Evolutionary conservation across 108 stramenopile species (phyloP).

Genomic region (Heterococcus sp.): DNA sequence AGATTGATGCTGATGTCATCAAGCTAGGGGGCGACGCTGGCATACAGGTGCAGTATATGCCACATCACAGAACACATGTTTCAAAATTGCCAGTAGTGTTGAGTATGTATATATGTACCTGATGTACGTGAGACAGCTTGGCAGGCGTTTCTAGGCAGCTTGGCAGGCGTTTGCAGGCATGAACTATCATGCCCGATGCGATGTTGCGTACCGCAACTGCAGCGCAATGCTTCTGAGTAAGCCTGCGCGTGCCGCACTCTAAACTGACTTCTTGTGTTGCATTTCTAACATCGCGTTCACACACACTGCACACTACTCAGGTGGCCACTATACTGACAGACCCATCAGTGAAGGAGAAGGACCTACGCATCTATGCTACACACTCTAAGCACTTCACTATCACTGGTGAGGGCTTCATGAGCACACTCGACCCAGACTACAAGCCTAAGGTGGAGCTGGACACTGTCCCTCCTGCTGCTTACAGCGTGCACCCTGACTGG

Average conservation of each 20-base stretch:
- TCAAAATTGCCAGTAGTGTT: no score
- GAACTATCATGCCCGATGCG: no score
- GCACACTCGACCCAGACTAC: not conserved
- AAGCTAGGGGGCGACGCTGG: constrained; percentile 27
- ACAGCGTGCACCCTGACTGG: constrained; percentile 27
- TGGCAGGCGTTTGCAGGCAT: no score
- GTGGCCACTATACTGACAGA: constrained; percentile 45
- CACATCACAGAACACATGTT: not conserved
- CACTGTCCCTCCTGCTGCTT: constrained; percentile 6
- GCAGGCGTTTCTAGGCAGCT: no score
- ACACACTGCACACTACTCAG: not conserved
- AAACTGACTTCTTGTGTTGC: no score
- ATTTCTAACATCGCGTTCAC: no score
- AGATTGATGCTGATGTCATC: constrained; percentile 4
- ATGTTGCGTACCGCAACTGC: no score
- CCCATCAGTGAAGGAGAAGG: constrained; percentile 15
- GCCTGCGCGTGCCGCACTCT: no score
- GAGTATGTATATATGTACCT: no score
- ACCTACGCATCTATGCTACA: constrained; percentile 42
- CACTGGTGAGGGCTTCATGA: constrained; percentile 12
- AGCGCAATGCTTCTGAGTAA: no score
- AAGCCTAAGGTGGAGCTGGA: constrained; percentile 13
- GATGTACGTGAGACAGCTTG: no score
- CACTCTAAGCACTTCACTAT: constrained; percentile 50
- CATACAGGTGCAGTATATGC: constrained; percentile 19